phyloP scores from a whole-genome alignment of 805 yeast genomes.

The Saccharomycodes ludwigii region DNA sequence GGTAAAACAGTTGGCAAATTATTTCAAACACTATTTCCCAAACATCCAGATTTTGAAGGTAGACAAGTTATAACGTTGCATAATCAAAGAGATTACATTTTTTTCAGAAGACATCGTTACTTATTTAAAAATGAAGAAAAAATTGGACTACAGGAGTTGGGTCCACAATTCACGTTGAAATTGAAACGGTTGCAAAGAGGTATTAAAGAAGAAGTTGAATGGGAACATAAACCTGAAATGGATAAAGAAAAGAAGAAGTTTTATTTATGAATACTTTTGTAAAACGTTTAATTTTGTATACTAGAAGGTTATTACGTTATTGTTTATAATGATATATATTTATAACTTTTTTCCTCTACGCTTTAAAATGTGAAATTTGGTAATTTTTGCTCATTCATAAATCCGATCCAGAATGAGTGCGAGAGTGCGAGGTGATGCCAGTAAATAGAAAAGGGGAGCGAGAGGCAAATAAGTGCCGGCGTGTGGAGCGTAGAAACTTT shows the following conservation, averaged over 20 bases:
- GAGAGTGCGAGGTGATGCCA: too few species aligned
- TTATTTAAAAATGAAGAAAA: slow-evolving; percentile 79
- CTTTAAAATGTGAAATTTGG: too few species aligned
- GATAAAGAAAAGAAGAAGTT: slow-evolving; percentile 92
- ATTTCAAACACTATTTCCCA: slow-evolving; percentile 88
- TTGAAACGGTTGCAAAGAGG: slow-evolving; percentile 86
- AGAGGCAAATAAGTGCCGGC: too few species aligned
- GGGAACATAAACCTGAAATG: slow-evolving; percentile 97
- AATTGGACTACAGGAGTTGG: slow-evolving; percentile 91
- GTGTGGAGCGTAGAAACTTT: too few species aligned
- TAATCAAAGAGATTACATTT: slow-evolving; percentile 90
- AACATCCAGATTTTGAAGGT: slow-evolving; percentile 86
- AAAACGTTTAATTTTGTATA: slow-evolving; percentile 7
- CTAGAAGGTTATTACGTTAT: neutral
- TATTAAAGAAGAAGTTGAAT: slow-evolving; percentile 78
- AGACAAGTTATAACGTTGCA: slow-evolving; percentile 93
- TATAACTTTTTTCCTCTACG: too few species aligned
- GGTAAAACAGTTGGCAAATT: slow-evolving; percentile 90
- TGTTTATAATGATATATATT: neutral
- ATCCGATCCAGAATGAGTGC: too few species aligned
- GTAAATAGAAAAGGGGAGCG: too few species aligned
- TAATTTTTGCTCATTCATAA: too few species aligned
- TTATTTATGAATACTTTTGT: too few species aligned
- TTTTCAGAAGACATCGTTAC: slow-evolving; percentile 91
- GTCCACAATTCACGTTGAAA: slow-evolving; percentile 90